These are phyloP conservation scores for Kentomonas sorsogonicus DNA, from an alignment of 208 protist genomes.

Conservation along the genomic window DNA sequence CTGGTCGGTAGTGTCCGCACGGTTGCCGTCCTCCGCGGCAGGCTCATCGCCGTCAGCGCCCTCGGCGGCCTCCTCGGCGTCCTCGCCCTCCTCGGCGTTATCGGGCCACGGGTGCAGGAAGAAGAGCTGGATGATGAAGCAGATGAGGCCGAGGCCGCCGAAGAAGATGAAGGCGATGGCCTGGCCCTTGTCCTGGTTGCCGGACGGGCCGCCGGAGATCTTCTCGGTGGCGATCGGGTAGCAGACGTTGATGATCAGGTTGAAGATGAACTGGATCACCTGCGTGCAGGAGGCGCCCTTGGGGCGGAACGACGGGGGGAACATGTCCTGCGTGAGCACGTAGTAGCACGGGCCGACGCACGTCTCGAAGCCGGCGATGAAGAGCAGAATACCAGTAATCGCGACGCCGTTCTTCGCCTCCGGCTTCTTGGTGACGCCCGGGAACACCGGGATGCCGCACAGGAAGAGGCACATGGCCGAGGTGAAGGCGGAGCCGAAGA, in stretches of 20 bases:
- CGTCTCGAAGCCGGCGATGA: slow-evolving; percentile 73
- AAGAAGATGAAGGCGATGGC: slow-evolving; percentile 87
- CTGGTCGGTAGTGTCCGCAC: slow-evolving; percentile 9
- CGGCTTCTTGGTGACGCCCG: slow-evolving; percentile 35
- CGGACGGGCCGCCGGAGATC: slow-evolving; percentile 75
- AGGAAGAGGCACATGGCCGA: slow-evolving; percentile 67
- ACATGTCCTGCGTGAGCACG: slow-evolving; percentile 78
- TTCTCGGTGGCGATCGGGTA: slow-evolving; percentile 75
- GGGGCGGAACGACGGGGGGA: slow-evolving; percentile 75
- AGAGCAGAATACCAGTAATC: slow-evolving; percentile 73
- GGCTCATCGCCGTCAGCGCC: background rate
- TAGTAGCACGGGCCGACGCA: slow-evolving; percentile 76
- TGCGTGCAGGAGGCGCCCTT: slow-evolving; percentile 57
- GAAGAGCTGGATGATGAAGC: slow-evolving; percentile 67
- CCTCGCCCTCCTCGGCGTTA: slow-evolving; percentile 11
- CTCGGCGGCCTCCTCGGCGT: background rate
- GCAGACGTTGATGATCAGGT: slow-evolving; percentile 84
- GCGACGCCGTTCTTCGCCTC: slow-evolving; percentile 58
- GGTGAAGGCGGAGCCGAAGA: slow-evolving; percentile 48
- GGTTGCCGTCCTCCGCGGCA: slow-evolving; percentile 3
- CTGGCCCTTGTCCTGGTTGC: slow-evolving; percentile 84
- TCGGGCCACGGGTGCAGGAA: slow-evolving; percentile 72
- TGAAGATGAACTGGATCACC: slow-evolving; percentile 78
- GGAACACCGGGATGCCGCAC: slow-evolving; percentile 77
- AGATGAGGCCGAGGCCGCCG: slow-evolving; percentile 50